phyloP scores from a whole-genome alignment of 2,329 filamentous ascomycete genomes.

The Taxawa tesnikishii region DNA sequence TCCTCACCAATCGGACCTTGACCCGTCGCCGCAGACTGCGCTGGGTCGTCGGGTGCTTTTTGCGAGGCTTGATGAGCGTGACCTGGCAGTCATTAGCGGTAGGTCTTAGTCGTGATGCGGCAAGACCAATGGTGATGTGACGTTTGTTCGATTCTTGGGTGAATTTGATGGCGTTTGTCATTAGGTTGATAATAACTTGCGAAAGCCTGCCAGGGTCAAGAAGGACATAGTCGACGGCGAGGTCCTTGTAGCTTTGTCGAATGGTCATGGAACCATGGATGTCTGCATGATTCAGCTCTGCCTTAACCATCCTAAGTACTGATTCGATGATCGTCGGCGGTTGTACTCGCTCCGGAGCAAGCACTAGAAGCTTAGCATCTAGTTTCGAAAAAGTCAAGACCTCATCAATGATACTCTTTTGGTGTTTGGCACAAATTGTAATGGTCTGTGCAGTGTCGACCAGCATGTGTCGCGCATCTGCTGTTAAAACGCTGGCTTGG shows the following conservation, averaged over 20 bases:
- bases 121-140: constrained; percentile 24
- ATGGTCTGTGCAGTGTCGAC: constrained; percentile 16
- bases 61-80: constrained; percentile 15
- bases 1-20: constrained; percentile 15
- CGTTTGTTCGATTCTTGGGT: constrained; percentile 21
- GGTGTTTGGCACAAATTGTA: constrained; percentile 17
- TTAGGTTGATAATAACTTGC: constrained; percentile 23
- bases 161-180: constrained; percentile 30
- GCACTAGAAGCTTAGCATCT: constrained; percentile 19
- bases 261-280: constrained; percentile 18
- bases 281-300: constrained; percentile 21
- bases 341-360: constrained; percentile 26
- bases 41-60: constrained; percentile 1
- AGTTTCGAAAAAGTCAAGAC: constrained; percentile 30
- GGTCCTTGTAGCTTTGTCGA: constrained; percentile 16
- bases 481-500: not conserved
- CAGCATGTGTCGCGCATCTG: constrained; percentile 4
- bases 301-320: constrained; percentile 25
- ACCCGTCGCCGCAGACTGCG: not conserved
- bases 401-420: constrained; percentile 32
- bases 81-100: constrained; percentile 18
- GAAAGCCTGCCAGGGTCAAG: constrained; percentile 25
- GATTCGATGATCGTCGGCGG: constrained; percentile 20
- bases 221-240: constrained; percentile 20
- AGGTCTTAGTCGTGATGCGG: constrained; percentile 21